Evolutionary conservation across 352 stramenopile genomes (phyloP), one percentile per base, ranked within the genome.

Genomic region (Phytophthora citrophthora): DNA sequence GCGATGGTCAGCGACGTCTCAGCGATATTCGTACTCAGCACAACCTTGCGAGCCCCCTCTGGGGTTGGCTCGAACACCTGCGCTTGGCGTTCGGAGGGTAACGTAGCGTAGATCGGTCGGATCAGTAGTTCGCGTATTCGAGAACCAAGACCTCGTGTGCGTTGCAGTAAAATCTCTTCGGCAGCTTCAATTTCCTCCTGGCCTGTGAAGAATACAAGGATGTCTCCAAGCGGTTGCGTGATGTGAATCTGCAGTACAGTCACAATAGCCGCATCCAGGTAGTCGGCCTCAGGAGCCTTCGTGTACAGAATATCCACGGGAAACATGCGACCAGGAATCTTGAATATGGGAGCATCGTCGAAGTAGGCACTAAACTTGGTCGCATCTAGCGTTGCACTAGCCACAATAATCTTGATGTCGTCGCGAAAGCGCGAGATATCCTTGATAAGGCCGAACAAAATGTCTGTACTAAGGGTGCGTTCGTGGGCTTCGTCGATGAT

Each of bases 401-500:
- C 95, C 51, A 99, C 97, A 76, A 99, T 98, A 24, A 99, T 88
- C 74, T 98, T 98, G 52, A 99, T 88, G 71, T 99, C 97, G 45
- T 97, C 88, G 8, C 97, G 87, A 63, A 98, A 98, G 4, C 95
- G 79, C 23, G 95, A 85, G 59, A 99, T 98, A 81, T 99, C 98
- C 72, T 99, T 99, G 54, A 99, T 96, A 12, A 99, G 73, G 0
- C 97, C 98, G 70, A 99, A 99, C 26, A 99, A 80, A 64, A 99
- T 98, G 68, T 99, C 98, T 0, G 97, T 99, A 61, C 97, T 97
- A 16, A 99, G 81, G 8, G 97, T 99, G 27, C 98, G 88, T 71
- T 99, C 98, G 72, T 99, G 98, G 13, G 98, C 97, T 78, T 99
- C 97, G 72, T 99, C 97, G 65, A 99, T 98, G 54, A 99, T 98